A percentile compares a stretch with the other conserved stretches of the same genome.
Conservation (phyloP, 768 basidiomycete species). For the Termitomyces sp. region DNA sequence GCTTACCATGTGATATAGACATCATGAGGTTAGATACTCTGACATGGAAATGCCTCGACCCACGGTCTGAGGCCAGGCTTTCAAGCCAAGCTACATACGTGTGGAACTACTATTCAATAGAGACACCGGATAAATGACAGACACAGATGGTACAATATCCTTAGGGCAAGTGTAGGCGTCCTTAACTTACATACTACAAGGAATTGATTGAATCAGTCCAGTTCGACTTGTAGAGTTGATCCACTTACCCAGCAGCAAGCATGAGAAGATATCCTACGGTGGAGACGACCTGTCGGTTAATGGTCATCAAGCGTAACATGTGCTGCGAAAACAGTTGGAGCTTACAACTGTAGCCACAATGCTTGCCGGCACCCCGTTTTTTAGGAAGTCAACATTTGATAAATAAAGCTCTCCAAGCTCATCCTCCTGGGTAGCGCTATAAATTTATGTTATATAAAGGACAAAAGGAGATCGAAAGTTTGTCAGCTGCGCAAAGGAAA, state of each 20-base stretch:
- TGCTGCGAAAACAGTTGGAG: constrained; percentile 7
- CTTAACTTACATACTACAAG: constrained; percentile 6
- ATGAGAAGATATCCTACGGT: constrained; percentile 82
- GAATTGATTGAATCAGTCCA: neutral
- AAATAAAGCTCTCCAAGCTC: constrained; percentile 90
- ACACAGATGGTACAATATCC: neutral
- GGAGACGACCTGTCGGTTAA: constrained; percentile 61
- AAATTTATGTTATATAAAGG: neutral
- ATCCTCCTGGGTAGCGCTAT: constrained; percentile 87
- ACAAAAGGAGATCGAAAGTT: constrained; percentile 9
- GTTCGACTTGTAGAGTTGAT: neutral
- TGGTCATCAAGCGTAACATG: constrained; percentile 7
- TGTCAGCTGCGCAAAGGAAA: constrained; percentile 10
- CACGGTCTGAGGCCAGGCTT: neutral
- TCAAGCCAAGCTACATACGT: neutral
- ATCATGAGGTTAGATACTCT: constrained; percentile 5
- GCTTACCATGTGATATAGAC: constrained; percentile 10
- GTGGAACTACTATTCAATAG: neutral
- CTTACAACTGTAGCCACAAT: constrained; percentile 80
- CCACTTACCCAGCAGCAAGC: constrained; percentile 63
- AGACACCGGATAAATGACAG: neutral
- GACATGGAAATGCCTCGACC: constrained; percentile 8
- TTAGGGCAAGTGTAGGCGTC: neutral
- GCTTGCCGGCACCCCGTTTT: constrained; percentile 94
- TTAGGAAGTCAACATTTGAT: constrained; percentile 82